Conservation (phyloP, 495 filamentous ascomycete species). For the Trypethelium eluteriae region DNA sequence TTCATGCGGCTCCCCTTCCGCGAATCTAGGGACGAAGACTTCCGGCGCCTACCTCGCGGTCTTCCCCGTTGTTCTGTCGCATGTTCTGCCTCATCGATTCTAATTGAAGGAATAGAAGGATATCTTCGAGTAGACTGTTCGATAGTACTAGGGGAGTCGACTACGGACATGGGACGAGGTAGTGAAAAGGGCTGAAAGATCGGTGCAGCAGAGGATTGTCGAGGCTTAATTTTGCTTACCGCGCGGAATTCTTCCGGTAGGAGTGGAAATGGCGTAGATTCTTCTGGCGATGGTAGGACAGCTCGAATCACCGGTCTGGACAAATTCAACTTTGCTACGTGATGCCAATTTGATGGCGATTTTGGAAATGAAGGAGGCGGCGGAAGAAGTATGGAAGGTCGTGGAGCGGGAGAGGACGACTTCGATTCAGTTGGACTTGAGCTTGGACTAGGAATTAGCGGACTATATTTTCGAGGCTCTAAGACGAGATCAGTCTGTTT, state of each 20-base stretch:
- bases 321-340: slow-evolving; percentile 8
- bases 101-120: neutral
- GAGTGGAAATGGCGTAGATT: slow-evolving; percentile 13
- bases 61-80: neutral
- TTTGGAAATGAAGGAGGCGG: slow-evolving; percentile 11
- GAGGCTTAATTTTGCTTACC: slow-evolving; percentile 6
- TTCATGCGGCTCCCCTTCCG: neutral
- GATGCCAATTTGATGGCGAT: slow-evolving; percentile 12
- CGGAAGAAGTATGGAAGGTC: slow-evolving; percentile 18
- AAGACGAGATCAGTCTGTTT: slow-evolving; percentile 1
- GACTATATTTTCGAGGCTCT: slow-evolving; percentile 17
- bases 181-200: slow-evolving; percentile 1
- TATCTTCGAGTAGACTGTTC: neutral
- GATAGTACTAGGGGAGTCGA: neutral
- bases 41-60: neutral
- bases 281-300: slow-evolving; percentile 13
- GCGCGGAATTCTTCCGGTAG: slow-evolving; percentile 27
- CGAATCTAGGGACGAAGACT: neutral
- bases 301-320: slow-evolving; percentile 20
- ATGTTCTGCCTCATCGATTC: neutral
- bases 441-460: slow-evolving; percentile 21
- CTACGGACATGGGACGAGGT: slow-evolving; percentile 3
- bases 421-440: slow-evolving; percentile 14
- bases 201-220: slow-evolving; percentile 13
- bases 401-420: slow-evolving; percentile 14